phyloP scores from a whole-genome alignment of 306 rosid species.

The Pueraria montana region DNA sequence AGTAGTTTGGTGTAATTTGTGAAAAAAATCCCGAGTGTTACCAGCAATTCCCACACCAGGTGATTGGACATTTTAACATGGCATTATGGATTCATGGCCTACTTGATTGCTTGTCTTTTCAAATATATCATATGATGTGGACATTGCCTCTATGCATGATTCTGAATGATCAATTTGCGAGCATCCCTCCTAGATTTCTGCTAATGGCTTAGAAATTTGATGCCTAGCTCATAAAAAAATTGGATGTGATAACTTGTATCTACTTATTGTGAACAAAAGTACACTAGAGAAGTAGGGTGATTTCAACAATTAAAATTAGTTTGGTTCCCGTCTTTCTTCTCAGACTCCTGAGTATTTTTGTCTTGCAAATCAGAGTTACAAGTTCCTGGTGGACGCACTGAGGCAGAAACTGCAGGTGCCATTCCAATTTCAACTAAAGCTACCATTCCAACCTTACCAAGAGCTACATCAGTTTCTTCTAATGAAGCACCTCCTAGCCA shows the following conservation, averaged over 20 bases:
- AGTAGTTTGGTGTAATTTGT: slow-evolving; percentile 2
- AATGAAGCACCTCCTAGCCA: slow-evolving; percentile 56
- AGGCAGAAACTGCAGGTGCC: slow-evolving; percentile 59
- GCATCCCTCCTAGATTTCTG: background rate
- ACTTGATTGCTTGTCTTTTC: slow-evolving; percentile 6
- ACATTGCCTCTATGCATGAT: slow-evolving; percentile 31
- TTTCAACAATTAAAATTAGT: slow-evolving; percentile 2
- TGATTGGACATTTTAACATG: background rate
- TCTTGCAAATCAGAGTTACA: slow-evolving; percentile 72
- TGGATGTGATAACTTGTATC: slow-evolving; percentile 1
- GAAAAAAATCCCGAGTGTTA: background rate
- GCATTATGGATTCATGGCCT: background rate
- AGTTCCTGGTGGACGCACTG: slow-evolving; percentile 56
- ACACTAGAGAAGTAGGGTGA: background rate
- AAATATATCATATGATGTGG: background rate
- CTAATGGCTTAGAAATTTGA: slow-evolving; percentile 18
- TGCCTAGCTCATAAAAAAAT: background rate
- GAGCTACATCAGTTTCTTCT: slow-evolving; percentile 50
- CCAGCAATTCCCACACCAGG: background rate
- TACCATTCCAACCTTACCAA: slow-evolving; percentile 39
- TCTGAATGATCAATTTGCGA: slow-evolving; percentile 3
- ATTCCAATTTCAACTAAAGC: slow-evolving; percentile 34
- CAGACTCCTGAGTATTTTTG: slow-evolving; percentile 22
- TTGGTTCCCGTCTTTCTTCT: slow-evolving; percentile 34
- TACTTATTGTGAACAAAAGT: background rate